Percentiles rank a stretch among this genome's conserved stretches.
Conservation (phyloP, 2,329 filamentous ascomycete genomes). For the Xylariaceae sp. region DNA sequence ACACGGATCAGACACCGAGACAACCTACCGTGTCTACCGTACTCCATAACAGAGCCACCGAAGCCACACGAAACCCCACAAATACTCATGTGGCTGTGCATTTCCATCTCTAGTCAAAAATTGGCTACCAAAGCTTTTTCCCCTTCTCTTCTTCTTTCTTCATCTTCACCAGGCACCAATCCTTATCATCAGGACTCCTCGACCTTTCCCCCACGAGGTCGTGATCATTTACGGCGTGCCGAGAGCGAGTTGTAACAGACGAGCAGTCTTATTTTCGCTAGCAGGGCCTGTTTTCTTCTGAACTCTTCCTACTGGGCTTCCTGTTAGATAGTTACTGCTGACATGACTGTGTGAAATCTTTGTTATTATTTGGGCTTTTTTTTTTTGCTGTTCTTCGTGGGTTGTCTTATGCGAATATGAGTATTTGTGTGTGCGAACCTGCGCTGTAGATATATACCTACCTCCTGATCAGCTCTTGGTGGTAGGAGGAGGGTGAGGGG, state of each 20-base stretch:
- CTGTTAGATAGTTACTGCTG: constrained; percentile 96
- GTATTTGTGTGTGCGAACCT: too few species aligned
- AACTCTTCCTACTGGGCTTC: constrained; percentile 57
- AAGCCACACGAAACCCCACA: too few species aligned
- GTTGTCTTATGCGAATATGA: too few species aligned
- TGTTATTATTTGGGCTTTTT: constrained; percentile 5
- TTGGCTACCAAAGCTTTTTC: background rate
- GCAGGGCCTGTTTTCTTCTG: constrained; percentile 72
- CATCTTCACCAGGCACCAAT: constrained; percentile 56
- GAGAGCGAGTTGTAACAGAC: too few species aligned
- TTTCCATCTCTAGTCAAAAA: too few species aligned
- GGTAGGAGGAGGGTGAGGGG: too few species aligned
- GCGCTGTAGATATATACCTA: too few species aligned
- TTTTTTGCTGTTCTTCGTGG: too few species aligned
- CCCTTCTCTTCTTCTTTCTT: constrained; percentile 16
- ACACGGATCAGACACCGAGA: too few species aligned
- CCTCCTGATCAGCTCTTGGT: too few species aligned
- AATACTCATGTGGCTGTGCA: background rate
- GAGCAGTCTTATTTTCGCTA: constrained; percentile 97
- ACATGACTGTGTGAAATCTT: constrained; percentile 62
- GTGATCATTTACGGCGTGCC: constrained; percentile 92
- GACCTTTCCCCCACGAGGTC: constrained; percentile 58
- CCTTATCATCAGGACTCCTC: constrained; percentile 85
- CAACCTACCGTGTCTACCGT: too few species aligned
- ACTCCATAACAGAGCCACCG: too few species aligned